Percentiles rank a stretch among this genome's conserved stretches.
These are phyloP conservation scores for Pontederia crassipes DNA, from an alignment of 176 grass and related monocot genomes.

Conservation along the genomic window DNA sequence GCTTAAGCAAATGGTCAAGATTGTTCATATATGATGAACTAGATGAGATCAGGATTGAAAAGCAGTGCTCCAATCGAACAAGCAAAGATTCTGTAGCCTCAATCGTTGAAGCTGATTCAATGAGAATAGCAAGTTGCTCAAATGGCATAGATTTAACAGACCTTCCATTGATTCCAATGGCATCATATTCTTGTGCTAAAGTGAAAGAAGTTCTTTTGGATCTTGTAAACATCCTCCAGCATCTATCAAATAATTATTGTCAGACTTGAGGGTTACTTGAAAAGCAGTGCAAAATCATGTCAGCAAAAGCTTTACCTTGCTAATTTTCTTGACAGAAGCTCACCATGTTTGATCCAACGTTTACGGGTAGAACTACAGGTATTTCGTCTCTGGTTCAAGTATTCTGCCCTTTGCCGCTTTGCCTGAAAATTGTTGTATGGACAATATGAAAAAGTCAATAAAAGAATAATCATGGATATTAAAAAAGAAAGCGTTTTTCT, in stretches of 20 bases:
- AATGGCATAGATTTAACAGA: constrained; percentile 84
- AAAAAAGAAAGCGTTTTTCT: no score
- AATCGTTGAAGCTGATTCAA: constrained; percentile 58
- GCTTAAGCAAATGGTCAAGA: constrained; percentile 88
- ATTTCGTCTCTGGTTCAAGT: constrained; percentile 75
- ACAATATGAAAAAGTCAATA: not conserved
- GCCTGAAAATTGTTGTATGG: constrained; percentile 34
- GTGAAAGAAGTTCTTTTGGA: constrained; percentile 52
- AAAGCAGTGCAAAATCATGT: not conserved
- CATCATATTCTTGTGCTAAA: constrained; percentile 56
- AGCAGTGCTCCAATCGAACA: constrained; percentile 54
- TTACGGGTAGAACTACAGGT: constrained; percentile 35
- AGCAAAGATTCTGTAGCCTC: constrained; percentile 56
- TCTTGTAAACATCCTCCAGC: constrained; percentile 82
- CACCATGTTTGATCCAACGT: constrained; percentile 51
- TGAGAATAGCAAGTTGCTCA: constrained; percentile 66
- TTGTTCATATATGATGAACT: constrained; percentile 39
- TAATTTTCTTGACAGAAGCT: constrained; percentile 71
- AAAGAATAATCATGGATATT: no score
- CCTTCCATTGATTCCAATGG: constrained; percentile 57
- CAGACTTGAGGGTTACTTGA: not conserved
- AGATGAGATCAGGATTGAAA: constrained; percentile 32
- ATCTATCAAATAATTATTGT: constrained; percentile 29
- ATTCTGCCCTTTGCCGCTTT: constrained; percentile 72
- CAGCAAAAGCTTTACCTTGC: constrained; percentile 40